Base-by-base conservation (phyloP, 192 early-diverging fungal genomes). In the Chytriomyces confervae region DNA sequence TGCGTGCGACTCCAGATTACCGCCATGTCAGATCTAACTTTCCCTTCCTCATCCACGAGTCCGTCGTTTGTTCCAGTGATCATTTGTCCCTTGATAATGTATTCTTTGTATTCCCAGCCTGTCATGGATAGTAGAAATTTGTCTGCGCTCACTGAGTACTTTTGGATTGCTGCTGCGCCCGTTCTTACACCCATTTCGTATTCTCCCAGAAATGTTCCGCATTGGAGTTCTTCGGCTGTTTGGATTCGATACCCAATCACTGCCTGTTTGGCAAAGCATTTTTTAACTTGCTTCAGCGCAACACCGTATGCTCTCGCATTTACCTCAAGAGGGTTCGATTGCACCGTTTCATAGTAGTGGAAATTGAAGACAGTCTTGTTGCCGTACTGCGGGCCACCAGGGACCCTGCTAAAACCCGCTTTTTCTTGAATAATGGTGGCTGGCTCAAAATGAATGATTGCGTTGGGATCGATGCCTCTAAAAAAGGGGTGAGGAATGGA, bases 401-500 rank as follows among this genome's bases (percentile, higher is more conserved):
- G 73, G 11, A 64, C 62, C 36, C 10, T 43, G 7, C 61, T 75
- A 62, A 75, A 75, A 10, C 73, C 73, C 11, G 46, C 51, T 2
- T 45, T n/a, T 10, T 48, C 61, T 44, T 75, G 61, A 20, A 43
- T 62, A 24, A 61, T 48, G 10, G 24, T 64, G n/a, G 7, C 62
- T 29, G n/a, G 2, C 66, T 89, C 89, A 73, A 89, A 91, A 57
- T 82, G 83, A 24, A 91, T 74, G 61, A 91, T 50, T 2, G 84
- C 83, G 9, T 81, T 79, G 20, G 78, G 82, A 45, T 90, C 85
- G 10, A 88, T 88, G n/a, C 70, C 69, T 13, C 89, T 82, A 46
- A 91, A 87, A 23, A 78, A 75, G 5, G 79, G 36, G 6, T 75
- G 86, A 7, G 81, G 82, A 46, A 69, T 78, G 78, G 36, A 36